phyloP scores from a whole-genome alignment of 2,329 filamentous ascomycete species.

The Pseudogymnoascus destructans region DNA sequence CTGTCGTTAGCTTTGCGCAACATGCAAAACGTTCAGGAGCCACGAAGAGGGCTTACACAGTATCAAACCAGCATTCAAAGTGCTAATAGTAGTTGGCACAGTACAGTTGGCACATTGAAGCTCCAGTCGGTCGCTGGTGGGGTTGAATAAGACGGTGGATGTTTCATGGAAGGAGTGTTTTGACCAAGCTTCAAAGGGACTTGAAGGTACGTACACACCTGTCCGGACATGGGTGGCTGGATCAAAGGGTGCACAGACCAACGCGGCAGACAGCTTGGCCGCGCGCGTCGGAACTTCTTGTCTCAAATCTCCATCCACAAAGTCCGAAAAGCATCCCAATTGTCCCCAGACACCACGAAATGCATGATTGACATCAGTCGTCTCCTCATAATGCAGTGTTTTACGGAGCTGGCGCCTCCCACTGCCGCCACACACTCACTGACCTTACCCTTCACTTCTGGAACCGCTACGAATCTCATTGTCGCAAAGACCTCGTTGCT shows the following conservation, averaged over 20 bases:
- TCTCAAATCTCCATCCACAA: neutral
- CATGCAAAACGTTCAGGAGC: neutral
- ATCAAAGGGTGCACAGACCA: neutral
- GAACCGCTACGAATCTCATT: constrained; percentile 69
- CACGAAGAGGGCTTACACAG: neutral
- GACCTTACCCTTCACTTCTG: constrained; percentile 60
- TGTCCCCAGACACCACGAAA: neutral
- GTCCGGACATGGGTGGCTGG: neutral
- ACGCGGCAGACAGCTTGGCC: neutral
- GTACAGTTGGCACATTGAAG: constrained; percentile 1
- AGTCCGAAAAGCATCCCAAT: neutral
- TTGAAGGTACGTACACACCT: neutral
- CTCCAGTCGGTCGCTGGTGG: neutral
- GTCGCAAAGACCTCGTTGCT: constrained; percentile 87
- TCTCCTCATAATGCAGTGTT: constrained; percentile 68
- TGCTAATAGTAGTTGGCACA: neutral
- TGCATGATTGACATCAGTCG: neutral
- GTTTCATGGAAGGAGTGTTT: constrained; percentile 1
- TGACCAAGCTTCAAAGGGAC: constrained; percentile 7
- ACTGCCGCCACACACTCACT: constrained; percentile 88
- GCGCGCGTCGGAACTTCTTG: neutral
- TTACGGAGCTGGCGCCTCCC: constrained; percentile 87
- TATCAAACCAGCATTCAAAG: neutral
- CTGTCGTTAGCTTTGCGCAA: neutral
- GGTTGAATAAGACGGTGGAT: neutral